Conservation (phyloP, 2,329 filamentous ascomycete genomes). For the Penicillium sp. region DNA sequence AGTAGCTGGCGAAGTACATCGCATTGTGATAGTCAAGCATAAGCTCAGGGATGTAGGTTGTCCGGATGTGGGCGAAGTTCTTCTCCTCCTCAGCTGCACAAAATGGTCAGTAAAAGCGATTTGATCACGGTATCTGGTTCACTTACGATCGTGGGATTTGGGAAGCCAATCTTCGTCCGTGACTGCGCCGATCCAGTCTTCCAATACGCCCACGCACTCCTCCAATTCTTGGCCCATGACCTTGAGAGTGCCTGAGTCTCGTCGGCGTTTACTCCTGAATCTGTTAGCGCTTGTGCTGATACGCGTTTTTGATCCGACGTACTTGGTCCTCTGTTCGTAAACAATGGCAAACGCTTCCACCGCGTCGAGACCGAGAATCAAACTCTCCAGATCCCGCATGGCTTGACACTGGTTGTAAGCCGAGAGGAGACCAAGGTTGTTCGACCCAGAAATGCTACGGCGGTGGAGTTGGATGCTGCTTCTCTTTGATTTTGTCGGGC, state of each 20-base stretch:
- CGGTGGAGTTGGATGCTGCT: slow-evolving; percentile 33
- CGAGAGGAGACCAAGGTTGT: slow-evolving; percentile 27
- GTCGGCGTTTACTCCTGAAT: slow-evolving; percentile 32
- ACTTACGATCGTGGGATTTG: slow-evolving; percentile 57
- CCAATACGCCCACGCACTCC: slow-evolving; percentile 56
- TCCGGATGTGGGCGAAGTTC: slow-evolving; percentile 67
- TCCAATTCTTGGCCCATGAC: slow-evolving; percentile 60
- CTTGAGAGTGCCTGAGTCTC: slow-evolving; percentile 42
- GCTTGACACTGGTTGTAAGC: slow-evolving; percentile 56
- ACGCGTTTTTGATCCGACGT: slow-evolving; percentile 20
- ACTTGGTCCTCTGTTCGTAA: slow-evolving; percentile 50
- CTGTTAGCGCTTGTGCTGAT: slow-evolving; percentile 5
- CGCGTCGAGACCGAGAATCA: slow-evolving; percentile 66
- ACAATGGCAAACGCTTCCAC: slow-evolving; percentile 67
- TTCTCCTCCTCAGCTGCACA: slow-evolving; percentile 56
- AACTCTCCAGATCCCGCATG: slow-evolving; percentile 68
- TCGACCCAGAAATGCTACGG: slow-evolving; percentile 28
- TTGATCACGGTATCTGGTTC: background rate
- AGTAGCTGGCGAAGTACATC: slow-evolving; percentile 75
- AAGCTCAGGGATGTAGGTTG: slow-evolving; percentile 81
- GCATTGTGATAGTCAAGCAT: slow-evolving; percentile 81
- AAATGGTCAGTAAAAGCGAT: slow-evolving; percentile 7
- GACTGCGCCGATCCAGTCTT: slow-evolving; percentile 62
- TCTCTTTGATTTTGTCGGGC: slow-evolving; percentile 35
- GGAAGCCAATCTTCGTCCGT: slow-evolving; percentile 64